Conservation (phyloP, 495 filamentous ascomycete genomes). For the Penicilliopsis zonata region DNA sequence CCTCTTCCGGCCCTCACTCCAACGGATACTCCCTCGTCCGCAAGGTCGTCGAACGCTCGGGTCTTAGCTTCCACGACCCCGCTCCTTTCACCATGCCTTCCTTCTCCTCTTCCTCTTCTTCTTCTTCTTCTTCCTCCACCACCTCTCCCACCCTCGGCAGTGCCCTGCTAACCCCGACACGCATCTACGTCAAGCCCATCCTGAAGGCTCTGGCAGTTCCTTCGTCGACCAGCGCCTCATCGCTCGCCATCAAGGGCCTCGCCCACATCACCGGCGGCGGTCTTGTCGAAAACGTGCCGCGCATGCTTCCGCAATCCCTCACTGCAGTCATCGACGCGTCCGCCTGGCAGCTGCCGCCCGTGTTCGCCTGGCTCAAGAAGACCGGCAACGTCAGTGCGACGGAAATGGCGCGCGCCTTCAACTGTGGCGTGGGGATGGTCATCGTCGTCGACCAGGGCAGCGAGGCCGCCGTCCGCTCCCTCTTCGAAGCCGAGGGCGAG, state of each 20-base stretch:
- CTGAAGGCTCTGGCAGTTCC: constrained; percentile 42
- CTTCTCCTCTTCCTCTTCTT: constrained; percentile 13
- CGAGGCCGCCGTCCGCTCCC: constrained; percentile 35
- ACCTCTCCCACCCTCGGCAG: constrained; percentile 45
- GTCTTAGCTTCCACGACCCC: constrained; percentile 52
- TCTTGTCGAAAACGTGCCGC: constrained; percentile 80
- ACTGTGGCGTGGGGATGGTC: constrained; percentile 89
- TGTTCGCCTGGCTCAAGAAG: constrained; percentile 76
- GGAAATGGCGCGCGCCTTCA: constrained; percentile 90
- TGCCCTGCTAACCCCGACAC: constrained; percentile 65
- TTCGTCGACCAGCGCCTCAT: constrained; percentile 35
- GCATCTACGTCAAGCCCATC: constrained; percentile 68
- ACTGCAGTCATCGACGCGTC: constrained; percentile 64
- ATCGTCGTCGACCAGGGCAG: constrained; percentile 55
- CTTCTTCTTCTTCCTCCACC: constrained; percentile 15
- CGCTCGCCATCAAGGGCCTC: constrained; percentile 81
- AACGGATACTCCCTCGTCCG: constrained; percentile 94
- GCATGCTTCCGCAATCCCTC: constrained; percentile 72
- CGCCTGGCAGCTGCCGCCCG: constrained; percentile 56
- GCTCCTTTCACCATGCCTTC: constrained; percentile 59
- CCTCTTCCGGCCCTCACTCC: constrained; percentile 75
- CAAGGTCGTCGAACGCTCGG: constrained; percentile 62
- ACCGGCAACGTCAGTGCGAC: constrained; percentile 55
- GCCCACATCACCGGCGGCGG: constrained; percentile 96
- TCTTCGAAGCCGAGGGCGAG: constrained; percentile 57